Conservation (phyloP, 345 rosid species). For the Salix arbutifolia region DNA sequence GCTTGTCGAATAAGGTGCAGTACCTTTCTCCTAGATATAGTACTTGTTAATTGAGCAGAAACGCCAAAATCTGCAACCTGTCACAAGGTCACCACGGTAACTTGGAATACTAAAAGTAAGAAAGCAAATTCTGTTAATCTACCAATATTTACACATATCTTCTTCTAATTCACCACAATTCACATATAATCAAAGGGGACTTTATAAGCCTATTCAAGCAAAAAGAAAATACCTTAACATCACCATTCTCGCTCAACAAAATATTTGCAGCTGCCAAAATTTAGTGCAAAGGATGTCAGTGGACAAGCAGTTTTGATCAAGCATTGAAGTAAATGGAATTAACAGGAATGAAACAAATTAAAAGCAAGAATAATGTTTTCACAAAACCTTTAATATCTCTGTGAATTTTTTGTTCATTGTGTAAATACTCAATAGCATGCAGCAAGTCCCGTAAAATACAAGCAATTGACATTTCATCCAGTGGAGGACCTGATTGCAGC, state of each 20-base stretch:
- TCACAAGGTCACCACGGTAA: conserved; percentile 22
- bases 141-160: conserved; percentile 2
- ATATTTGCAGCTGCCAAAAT: conserved; percentile 88
- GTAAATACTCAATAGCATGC: conserved; percentile 95
- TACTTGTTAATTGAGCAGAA: conserved; percentile 96
- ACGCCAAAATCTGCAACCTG: conserved; percentile 99
- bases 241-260: conserved; percentile 89
- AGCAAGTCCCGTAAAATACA: conserved; percentile 91
- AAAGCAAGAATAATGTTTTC: neutral
- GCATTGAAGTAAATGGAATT: neutral
- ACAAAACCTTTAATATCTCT: conserved; percentile 93
- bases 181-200: conserved; percentile 5
- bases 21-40: conserved; percentile 99
- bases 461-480: conserved; percentile 91
- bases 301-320: neutral
- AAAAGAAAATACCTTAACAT: conserved; percentile 74
- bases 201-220: conserved; percentile 3
- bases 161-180: conserved; percentile 5
- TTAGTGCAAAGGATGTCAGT: neutral
- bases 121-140: neutral
- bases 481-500: conserved; percentile 91
- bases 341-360: neutral
- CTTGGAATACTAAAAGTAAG: conserved; percentile 18
- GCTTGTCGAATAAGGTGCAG: conserved; percentile 16
- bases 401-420: conserved; percentile 92